Evolutionary conservation across 495 filamentous ascomycete genomes (phyloP), one percentile per base, ranked within the genome.

Genomic region (Halenospora varia): DNA sequence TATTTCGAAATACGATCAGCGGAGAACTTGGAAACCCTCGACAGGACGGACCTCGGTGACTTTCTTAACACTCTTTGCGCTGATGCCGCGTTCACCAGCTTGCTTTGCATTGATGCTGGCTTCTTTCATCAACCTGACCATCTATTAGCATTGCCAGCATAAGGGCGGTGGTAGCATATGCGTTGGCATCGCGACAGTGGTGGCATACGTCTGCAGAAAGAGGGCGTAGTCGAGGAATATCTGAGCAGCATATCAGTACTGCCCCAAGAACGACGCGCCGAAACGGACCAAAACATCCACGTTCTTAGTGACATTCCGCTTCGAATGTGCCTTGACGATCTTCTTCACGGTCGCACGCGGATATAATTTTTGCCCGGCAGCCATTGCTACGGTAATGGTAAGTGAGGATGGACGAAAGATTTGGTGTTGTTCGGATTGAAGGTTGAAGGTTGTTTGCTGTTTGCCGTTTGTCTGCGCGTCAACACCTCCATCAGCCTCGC

Each of bases 221-320:
- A 96, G 78, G 66, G 88, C 85, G 66, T 96, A 96, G 65, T 96
- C 88, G 29, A 96, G 77, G 66, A 91, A 95, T 20, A 94, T 87
- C 90, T 94, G 55, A 8, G 6, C 41, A 6, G 13, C 0, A 2
- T 8, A 42, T 61, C 23, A 62, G 56, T 22, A 22, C 9, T 10
- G 20, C 18, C 18, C 25, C 44, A 20, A 11, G 48, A 26, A n/a
- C 47, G 52, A 44, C 65, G 59, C 56, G 65, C 57, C 53, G 24
- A 22, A 51, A 52, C 81, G 62, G 79, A 96, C 90, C 76, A 93
- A 74, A 55, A 96, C 84, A 73, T 96, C 92, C 45, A 84, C 86
- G 65, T 96, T 92, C 71, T 92, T 93, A 75, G 85, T 89, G 59
- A 96, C 70, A 53, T 78, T 86, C 60, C 82, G 81, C 51, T 89